Percentiles rank a stretch among this genome's conserved stretches.
Evolutionary conservation across 768 basidiomycete species (phyloP).

Genomic region (Mycena leptocephala): DNA sequence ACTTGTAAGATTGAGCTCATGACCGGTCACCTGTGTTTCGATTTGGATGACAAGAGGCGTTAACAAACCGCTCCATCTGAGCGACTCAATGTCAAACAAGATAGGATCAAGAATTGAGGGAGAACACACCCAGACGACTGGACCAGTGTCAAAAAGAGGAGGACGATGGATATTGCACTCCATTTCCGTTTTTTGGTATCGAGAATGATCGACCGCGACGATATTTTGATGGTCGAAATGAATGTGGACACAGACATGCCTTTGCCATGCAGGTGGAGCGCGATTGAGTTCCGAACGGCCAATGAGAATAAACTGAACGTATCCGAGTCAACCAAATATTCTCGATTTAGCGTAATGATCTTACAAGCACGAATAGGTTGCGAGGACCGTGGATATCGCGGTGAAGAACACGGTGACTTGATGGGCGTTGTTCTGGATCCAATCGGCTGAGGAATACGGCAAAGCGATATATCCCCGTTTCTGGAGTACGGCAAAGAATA

Average conservation of each 20-base stretch:
- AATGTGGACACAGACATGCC: constrained; percentile 3
- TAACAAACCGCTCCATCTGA: not conserved
- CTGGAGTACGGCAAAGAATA: not conserved
- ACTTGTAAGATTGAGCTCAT: constrained; percentile 4
- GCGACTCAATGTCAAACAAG: not conserved
- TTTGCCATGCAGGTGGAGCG: not conserved
- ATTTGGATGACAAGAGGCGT: not conserved
- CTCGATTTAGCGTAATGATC: not conserved
- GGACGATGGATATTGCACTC: not conserved
- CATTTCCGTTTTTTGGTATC: not conserved
- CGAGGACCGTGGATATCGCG: no score
- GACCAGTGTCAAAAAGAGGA: not conserved
- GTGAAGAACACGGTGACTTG: no score
- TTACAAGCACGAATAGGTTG: not conserved
- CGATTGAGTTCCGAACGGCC: not conserved
- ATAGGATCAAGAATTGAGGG: not conserved
- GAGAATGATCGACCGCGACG: constrained; percentile 5
- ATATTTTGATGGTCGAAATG: not conserved
- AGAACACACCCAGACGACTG: constrained; percentile 8
- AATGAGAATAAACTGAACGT: not conserved
- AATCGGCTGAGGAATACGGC: not conserved
- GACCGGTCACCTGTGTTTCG: not conserved
- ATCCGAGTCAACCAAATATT: not conserved
- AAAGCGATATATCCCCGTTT: not conserved
- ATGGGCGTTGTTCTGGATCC: not conserved